These are phyloP conservation scores for Aspergillus latus DNA, from an alignment of 2,329 filamentous ascomycete species.

Conservation along the genomic window DNA sequence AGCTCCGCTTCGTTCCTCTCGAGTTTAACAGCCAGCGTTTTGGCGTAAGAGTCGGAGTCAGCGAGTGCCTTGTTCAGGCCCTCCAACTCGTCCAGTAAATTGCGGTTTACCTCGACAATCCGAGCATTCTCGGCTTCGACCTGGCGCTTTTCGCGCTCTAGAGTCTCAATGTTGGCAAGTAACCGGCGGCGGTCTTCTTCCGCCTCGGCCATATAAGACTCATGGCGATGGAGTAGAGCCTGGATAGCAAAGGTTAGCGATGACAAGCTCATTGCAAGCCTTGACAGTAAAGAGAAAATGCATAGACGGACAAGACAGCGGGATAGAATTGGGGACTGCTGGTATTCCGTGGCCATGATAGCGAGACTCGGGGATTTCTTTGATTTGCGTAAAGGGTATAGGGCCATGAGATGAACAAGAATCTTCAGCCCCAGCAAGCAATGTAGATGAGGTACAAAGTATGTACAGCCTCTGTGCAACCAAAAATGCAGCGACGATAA, in stretches of 20 bases:
- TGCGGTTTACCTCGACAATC: slow-evolving; percentile 79
- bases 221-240: slow-evolving; percentile 88
- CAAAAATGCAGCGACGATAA: slow-evolving; percentile 14
- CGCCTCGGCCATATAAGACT: slow-evolving; percentile 89
- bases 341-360: slow-evolving; percentile 25
- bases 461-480: slow-evolving; percentile 3
- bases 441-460: slow-evolving; percentile 14
- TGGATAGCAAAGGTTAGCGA: slow-evolving; percentile 73
- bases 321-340: slow-evolving; percentile 28
- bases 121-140: slow-evolving; percentile 75
- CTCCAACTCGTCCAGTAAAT: slow-evolving; percentile 80
- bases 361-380: slow-evolving; percentile 1
- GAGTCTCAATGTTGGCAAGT: slow-evolving; percentile 67
- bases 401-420: slow-evolving; percentile 1
- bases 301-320: slow-evolving; percentile 34
- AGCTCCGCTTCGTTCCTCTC: slow-evolving; percentile 76
- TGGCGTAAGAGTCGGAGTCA: slow-evolving; percentile 77
- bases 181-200: slow-evolving; percentile 79
- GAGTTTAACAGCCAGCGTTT: slow-evolving; percentile 72
- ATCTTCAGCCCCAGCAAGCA: slow-evolving; percentile 17
- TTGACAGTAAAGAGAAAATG: slow-evolving; percentile 18
- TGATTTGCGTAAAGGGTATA: not conserved
- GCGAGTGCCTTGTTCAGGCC: slow-evolving; percentile 73
- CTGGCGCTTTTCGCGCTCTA: slow-evolving; percentile 71
- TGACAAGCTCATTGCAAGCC: slow-evolving; percentile 31